These are phyloP conservation scores for Vitis labrusca DNA, from an alignment of 164 flowering plant genomes.

Conservation along the genomic window DNA sequence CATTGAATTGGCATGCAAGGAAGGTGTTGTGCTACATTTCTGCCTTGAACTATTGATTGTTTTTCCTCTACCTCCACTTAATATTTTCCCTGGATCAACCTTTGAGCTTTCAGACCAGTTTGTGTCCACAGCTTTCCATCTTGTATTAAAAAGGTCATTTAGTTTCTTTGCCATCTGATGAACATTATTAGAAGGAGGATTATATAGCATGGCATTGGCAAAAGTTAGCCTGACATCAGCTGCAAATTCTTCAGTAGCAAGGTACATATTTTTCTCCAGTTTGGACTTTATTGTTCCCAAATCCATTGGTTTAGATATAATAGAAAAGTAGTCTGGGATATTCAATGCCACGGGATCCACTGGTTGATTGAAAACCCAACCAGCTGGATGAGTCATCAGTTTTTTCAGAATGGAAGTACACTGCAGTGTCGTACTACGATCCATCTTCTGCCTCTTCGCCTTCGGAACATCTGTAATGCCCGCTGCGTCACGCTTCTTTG, in stretches of 20 bases:
- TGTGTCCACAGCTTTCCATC: slow-evolving; percentile 54
- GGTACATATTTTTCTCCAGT: slow-evolving; percentile 46
- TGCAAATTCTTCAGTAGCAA: slow-evolving; percentile 53
- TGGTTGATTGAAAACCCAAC: slow-evolving; percentile 61
- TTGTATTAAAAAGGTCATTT: slow-evolving; percentile 36
- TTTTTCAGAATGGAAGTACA: slow-evolving; percentile 53
- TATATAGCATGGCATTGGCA: slow-evolving; percentile 79
- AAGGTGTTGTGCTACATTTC: slow-evolving; percentile 13
- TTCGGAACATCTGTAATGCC: slow-evolving; percentile 25
- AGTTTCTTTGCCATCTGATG: slow-evolving; percentile 59
- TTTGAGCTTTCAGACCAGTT: slow-evolving; percentile 30
- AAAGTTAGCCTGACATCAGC: slow-evolving; percentile 85
- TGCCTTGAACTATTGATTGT: slow-evolving; percentile 6
- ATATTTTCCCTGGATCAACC: slow-evolving; percentile 14
- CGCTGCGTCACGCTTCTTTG: slow-evolving; percentile 41
- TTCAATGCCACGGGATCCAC: slow-evolving; percentile 69
- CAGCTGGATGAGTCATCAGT: slow-evolving; percentile 49
- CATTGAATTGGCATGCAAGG: slow-evolving; percentile 18
- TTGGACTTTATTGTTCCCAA: slow-evolving; percentile 75
- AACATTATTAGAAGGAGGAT: slow-evolving; percentile 62
- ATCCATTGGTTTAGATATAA: slow-evolving; percentile 81
- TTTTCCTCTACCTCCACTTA: slow-evolving; percentile 10
- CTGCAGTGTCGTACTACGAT: slow-evolving; percentile 32
- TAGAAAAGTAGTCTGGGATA: slow-evolving; percentile 75
- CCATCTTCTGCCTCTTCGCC: slow-evolving; percentile 59